A percentile compares a stretch with the other conserved stretches of the same genome.
These are phyloP conservation scores for Buddleja alternifolia DNA, from an alignment of 257 asterid species.

Conservation along the genomic window DNA sequence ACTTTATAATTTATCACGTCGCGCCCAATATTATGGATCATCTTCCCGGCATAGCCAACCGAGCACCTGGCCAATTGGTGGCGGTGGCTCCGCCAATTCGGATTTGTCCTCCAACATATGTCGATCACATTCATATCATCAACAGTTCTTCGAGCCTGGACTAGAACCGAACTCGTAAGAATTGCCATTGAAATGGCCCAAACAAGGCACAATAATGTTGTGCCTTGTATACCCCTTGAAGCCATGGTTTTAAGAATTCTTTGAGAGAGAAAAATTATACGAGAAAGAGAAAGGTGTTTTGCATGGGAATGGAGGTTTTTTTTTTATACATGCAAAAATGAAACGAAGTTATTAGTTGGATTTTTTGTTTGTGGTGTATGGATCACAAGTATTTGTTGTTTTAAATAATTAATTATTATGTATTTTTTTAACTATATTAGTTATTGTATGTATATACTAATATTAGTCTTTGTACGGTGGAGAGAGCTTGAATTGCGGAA, in stretches of 20 bases:
- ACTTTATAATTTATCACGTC: constrained; percentile 47
- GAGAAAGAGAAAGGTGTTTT: constrained; percentile 3
- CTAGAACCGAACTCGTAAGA: constrained; percentile 8
- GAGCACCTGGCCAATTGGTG: constrained; percentile 72
- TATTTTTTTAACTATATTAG: not conserved
- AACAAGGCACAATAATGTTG: constrained; percentile 33
- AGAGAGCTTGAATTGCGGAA: constrained; percentile 30
- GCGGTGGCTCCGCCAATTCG: constrained; percentile 55
- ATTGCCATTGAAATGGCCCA: constrained; percentile 35
- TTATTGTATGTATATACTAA: not conserved
- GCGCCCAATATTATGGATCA: constrained; percentile 58
- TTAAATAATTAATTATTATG: not conserved
- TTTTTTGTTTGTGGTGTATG: constrained; percentile 30
- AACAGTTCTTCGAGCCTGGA: constrained; percentile 29
- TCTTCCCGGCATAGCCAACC: constrained; percentile 73
- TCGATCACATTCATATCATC: constrained; percentile 62
- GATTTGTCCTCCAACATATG: constrained; percentile 65
- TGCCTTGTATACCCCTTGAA: constrained; percentile 34
- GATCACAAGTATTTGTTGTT: not conserved
- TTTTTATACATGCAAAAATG: constrained; percentile 38
- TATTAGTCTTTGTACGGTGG: constrained; percentile 23
- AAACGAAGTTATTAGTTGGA: constrained; percentile 15
- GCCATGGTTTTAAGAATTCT: constrained; percentile 27
- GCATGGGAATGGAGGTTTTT: constrained; percentile 31
- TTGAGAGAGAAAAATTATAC: not conserved